Conservation (phyloP, 495 filamentous ascomycete genomes). For the Penicillium malachiteum region DNA sequence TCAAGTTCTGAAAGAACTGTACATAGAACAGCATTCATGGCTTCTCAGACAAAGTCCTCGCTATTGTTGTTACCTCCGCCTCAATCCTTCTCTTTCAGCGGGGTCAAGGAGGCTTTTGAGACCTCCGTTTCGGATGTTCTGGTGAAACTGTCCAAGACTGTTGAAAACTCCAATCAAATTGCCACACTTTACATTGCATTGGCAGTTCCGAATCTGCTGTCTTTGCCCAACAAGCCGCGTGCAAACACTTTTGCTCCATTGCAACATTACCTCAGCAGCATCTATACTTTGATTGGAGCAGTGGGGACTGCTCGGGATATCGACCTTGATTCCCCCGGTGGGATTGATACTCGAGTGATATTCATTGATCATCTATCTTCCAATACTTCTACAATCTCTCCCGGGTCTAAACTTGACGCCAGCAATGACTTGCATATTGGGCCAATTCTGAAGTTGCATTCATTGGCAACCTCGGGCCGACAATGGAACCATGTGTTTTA, state of each 20-base stretch:
- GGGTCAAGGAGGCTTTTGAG: slow-evolving; percentile 43
- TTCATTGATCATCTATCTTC: slow-evolving; percentile 51
- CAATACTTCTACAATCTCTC: not conserved
- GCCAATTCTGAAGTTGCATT: slow-evolving; percentile 63
- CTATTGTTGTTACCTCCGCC: slow-evolving; percentile 50
- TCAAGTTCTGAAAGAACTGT: no score
- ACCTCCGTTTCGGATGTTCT: slow-evolving; percentile 35
- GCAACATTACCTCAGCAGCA: slow-evolving; percentile 67
- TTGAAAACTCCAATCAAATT: slow-evolving; percentile 30
- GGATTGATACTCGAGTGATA: slow-evolving; percentile 76
- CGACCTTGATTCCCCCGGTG: slow-evolving; percentile 64
- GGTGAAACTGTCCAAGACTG: slow-evolving; percentile 24
- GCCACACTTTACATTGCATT: slow-evolving; percentile 47
- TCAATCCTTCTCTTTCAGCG: slow-evolving; percentile 37
- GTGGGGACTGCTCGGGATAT: slow-evolving; percentile 60
- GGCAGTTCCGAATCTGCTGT: slow-evolving; percentile 39
- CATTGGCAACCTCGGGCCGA: slow-evolving; percentile 61
- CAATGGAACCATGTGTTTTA: slow-evolving; percentile 72
- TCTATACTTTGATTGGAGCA: slow-evolving; percentile 76
- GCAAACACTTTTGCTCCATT: slow-evolving; percentile 57
- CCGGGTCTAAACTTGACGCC: not conserved
- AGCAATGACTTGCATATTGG: slow-evolving; percentile 39
- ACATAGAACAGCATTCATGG: slow-evolving; percentile 17
- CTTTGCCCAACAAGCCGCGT: slow-evolving; percentile 44
- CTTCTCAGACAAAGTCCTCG: slow-evolving; percentile 24